Conservation (phyloP, 257 asterid species). For the Solanum pennellii region DNA sequence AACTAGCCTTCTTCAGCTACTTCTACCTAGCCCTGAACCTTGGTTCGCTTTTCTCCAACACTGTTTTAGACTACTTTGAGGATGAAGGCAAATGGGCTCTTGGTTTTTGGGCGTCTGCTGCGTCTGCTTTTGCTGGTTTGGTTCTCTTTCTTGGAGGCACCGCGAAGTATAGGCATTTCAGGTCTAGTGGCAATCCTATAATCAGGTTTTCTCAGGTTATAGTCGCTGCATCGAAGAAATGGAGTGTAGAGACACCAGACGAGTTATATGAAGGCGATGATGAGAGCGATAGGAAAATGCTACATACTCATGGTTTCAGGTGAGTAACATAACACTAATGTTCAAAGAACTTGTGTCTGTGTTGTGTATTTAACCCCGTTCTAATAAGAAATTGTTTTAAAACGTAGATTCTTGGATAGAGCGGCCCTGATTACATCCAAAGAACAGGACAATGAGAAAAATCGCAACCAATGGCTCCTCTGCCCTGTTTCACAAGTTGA, state of each 20-base stretch:
- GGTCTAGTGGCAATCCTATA: constrained; percentile 75
- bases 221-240: constrained; percentile 61
- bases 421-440: constrained; percentile 62
- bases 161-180: constrained; percentile 57
- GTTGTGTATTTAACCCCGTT: neutral
- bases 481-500: constrained; percentile 92
- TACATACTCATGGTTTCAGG: constrained; percentile 82
- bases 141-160: constrained; percentile 68
- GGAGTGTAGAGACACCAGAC: constrained; percentile 15
- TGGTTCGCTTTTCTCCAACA: constrained; percentile 88
- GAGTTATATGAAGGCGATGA: constrained; percentile 27
- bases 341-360: neutral
- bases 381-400: neutral
- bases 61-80: constrained; percentile 69
- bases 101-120: constrained; percentile 85
- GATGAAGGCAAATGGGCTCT: constrained; percentile 83
- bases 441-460: constrained; percentile 35
- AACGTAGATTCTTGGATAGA: constrained; percentile 60
- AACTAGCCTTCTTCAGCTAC: constrained; percentile 84
- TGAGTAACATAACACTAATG: constrained; percentile 16
- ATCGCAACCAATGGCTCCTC: constrained; percentile 52
- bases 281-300: constrained; percentile 46
- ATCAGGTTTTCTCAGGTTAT: constrained; percentile 68
- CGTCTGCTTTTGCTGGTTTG: constrained; percentile 66
- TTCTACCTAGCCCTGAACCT: constrained; percentile 79